phyloP scores from a whole-genome alignment of 202 grass and related monocot species.

The Setaria italica region DNA sequence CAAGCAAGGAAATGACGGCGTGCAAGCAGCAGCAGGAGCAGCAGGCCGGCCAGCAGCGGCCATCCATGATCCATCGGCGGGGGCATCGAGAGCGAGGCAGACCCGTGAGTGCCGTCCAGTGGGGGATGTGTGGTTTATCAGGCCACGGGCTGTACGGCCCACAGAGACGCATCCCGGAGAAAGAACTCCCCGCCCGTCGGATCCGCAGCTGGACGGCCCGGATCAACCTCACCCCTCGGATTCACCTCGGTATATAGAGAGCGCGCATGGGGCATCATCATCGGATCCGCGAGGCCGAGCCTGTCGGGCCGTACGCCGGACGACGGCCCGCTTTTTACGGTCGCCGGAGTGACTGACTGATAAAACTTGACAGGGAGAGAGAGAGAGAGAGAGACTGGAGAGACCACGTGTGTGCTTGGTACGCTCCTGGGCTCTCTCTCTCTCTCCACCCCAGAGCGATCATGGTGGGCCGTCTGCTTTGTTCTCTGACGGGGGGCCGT shows the following conservation, averaged over 20 bases:
- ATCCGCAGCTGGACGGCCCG: background rate
- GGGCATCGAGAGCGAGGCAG: too few relatives aligned
- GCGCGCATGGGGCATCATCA: background rate
- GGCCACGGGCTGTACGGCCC: constrained; percentile 53
- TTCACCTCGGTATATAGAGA: too few relatives aligned
- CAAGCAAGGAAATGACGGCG: constrained; percentile 18
- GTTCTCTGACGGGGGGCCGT: too few relatives aligned
- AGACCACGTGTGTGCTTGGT: background rate
- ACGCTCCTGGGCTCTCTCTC: background rate
- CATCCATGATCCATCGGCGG: too few relatives aligned
- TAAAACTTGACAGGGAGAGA: constrained; percentile 7
- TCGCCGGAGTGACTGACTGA: constrained; percentile 30
- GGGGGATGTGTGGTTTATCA: background rate
- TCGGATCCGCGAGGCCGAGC: background rate
- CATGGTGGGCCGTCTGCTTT: background rate
- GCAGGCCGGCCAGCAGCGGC: background rate
- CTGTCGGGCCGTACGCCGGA: constrained; percentile 33
- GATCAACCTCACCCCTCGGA: background rate
- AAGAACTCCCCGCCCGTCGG: background rate
- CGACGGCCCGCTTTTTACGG: background rate
- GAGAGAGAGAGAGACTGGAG: background rate
- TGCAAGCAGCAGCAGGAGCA: background rate
- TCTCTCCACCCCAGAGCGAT: background rate
- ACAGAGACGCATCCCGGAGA: background rate
- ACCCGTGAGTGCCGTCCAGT: constrained; percentile 29